A percentile compares a stretch with the other conserved stretches of the same genome.
Conservation (phyloP, 2,329 filamentous ascomycete species). For the Neonectria neomacrospora region DNA sequence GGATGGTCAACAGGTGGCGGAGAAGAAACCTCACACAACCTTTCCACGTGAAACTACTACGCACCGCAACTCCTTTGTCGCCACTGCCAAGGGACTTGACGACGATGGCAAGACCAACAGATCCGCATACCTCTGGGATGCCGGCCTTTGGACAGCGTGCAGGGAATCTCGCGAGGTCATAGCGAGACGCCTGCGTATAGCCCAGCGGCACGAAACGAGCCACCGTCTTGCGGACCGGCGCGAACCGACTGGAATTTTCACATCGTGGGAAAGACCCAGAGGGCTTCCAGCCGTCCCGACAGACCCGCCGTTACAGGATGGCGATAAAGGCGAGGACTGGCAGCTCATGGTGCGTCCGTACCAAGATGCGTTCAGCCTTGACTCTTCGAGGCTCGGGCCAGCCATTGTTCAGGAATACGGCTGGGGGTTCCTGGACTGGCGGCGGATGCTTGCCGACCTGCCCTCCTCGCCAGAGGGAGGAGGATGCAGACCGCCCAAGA, state of each 20-base stretch:
- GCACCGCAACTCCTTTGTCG: too few relatives aligned
- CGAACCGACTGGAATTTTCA: too few relatives aligned
- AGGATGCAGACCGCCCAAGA: too few relatives aligned
- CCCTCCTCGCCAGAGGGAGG: not conserved
- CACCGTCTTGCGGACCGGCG: not conserved
- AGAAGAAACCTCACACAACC: not conserved
- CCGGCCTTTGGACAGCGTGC: slow-evolving; percentile 9
- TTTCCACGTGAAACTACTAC: not conserved
- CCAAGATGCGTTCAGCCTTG: not conserved
- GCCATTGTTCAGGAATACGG: not conserved
- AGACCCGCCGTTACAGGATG: not conserved
- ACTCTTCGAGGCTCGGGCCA: not conserved
- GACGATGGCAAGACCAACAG: not conserved
- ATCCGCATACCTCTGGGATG: slow-evolving; percentile 9
- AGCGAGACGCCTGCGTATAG: not conserved
- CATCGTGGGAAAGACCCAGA: not conserved
- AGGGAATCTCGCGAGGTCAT: slow-evolving; percentile 4
- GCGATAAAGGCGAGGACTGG: not conserved
- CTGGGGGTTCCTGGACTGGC: not conserved
- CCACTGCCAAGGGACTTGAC: not conserved
- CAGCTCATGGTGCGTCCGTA: slow-evolving; percentile 2
- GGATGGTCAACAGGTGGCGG: not conserved
- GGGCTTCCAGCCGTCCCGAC: not conserved
- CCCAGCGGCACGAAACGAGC: not conserved
- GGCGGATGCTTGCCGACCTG: not conserved